These are phyloP conservation scores for Gossypium turneri DNA, from an alignment of 345 rosid genomes.

Conservation along the genomic window DNA sequence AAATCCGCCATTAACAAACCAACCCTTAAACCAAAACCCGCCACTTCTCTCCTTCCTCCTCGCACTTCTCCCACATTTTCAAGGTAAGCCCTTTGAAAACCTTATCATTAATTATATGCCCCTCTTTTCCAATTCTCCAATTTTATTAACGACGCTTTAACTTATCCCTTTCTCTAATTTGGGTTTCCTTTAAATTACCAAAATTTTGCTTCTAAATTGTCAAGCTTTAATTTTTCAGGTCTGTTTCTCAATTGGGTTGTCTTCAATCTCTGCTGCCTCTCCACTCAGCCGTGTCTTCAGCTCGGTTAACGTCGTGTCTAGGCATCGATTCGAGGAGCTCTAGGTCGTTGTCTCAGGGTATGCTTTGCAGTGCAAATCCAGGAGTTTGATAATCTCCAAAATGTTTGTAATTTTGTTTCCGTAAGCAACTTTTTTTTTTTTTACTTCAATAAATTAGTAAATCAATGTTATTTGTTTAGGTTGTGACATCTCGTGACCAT, in stretches of 20 bases:
- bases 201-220: neutral
- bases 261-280: constrained; percentile 84
- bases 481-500: neutral
- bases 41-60: constrained; percentile 36
- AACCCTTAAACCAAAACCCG: constrained; percentile 34
- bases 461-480: constrained; percentile 1
- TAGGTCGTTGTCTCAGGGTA: constrained; percentile 97
- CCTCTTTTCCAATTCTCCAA: neutral
- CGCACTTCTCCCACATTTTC: constrained; percentile 42
- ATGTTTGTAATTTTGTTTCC: constrained; percentile 53
- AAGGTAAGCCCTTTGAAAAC: constrained; percentile 32
- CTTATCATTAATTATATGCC: neutral
- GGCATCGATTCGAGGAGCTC: constrained; percentile 70
- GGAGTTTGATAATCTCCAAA: constrained; percentile 78
- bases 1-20: constrained; percentile 57
- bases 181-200: constrained; percentile 6
- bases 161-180: constrained; percentile 6
- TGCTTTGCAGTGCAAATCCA: constrained; percentile 91
- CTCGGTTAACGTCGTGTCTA: constrained; percentile 85
- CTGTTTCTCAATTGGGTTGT: constrained; percentile 57
- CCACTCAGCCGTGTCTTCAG: constrained; percentile 73
- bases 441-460: constrained; percentile 19
- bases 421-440: constrained; percentile 46
- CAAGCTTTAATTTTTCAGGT: constrained; percentile 37
- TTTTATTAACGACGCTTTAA: neutral